A percentile compares a stretch with the other conserved stretches of the same genome.
phyloP scores from a whole-genome alignment of 768 basidiomycete genomes.

The Epithele typhae region DNA sequence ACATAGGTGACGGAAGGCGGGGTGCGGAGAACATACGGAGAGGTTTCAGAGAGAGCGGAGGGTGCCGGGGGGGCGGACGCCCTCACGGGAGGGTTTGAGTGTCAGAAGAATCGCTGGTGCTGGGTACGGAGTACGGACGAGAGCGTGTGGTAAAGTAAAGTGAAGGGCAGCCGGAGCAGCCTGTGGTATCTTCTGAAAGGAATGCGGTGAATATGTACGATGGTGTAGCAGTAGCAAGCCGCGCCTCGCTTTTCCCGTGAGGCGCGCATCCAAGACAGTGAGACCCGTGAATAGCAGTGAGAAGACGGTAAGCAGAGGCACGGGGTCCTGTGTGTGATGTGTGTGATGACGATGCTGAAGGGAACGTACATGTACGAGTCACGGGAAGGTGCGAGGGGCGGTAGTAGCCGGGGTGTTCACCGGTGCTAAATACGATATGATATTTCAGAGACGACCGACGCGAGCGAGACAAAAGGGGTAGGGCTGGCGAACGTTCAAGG shows the following conservation, averaged over 20 bases:
- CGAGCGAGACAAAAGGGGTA: constrained; percentile 2
- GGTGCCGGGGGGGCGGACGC: not conserved
- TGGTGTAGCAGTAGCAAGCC: constrained; percentile 9
- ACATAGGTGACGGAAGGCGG: constrained; percentile 5
- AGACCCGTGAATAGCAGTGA: not conserved
- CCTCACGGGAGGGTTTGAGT: not conserved
- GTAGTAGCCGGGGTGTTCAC: constrained; percentile 6
- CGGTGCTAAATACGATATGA: constrained; percentile 17
- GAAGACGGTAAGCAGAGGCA: not conserved
- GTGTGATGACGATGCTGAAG: not conserved
- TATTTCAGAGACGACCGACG: constrained; percentile 15
- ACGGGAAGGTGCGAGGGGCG: not conserved
- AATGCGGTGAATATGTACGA: constrained; percentile 11
- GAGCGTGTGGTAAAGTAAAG: constrained; percentile 1
- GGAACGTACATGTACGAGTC: too few relatives aligned
- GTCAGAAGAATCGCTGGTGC: too few relatives aligned
- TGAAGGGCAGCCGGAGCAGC: constrained; percentile 3
- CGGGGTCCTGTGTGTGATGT: not conserved
- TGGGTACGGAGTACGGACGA: constrained; percentile 10
- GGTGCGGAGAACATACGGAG: not conserved
- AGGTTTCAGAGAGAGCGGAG: not conserved
- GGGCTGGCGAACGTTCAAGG: too few relatives aligned
- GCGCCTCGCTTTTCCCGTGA: too few relatives aligned
- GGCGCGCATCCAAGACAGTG: not conserved
- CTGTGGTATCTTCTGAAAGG: constrained; percentile 15